Conservation (phyloP, 148 eudicot species). For the Agrostemma githago region DNA sequence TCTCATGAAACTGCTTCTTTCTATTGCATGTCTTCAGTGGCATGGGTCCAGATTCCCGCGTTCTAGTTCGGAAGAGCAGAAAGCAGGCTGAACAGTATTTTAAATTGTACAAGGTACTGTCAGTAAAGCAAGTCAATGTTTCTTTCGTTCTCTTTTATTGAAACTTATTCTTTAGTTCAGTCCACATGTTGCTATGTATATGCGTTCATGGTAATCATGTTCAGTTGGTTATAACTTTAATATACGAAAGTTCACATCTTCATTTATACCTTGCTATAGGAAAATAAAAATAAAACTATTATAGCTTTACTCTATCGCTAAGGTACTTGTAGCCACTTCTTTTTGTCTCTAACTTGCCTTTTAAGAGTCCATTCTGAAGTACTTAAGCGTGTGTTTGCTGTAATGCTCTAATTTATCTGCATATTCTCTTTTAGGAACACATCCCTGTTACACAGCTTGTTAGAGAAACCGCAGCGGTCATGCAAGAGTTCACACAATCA, state of each 20-base stretch:
- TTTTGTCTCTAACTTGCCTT: neutral
- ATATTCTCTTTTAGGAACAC: conserved; percentile 49
- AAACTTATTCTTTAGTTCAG: neutral
- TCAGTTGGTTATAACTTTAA: neutral
- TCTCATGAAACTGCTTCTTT: neutral
- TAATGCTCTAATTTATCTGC: conserved; percentile 5
- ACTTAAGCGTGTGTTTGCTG: neutral
- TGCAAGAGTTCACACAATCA: conserved; percentile 99
- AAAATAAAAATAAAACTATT: no score
- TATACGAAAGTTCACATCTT: neutral
- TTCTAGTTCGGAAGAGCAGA: conserved; percentile 91
- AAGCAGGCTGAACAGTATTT: conserved; percentile 94
- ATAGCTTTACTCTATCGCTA: neutral
- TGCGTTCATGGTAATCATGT: neutral
- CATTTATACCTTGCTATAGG: neutral
- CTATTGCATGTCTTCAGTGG: conserved; percentile 50
- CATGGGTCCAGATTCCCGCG: conserved; percentile 96
- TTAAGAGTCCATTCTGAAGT: neutral
- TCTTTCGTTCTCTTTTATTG: conserved; percentile 3
- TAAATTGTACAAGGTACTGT: conserved; percentile 67
- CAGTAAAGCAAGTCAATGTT: neutral
- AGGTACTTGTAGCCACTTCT: neutral
- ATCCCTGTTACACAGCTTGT: conserved; percentile 97
- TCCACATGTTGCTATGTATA: neutral
- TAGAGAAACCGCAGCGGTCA: conserved; percentile 97